Percentiles rank a stretch among this genome's conserved stretches.
phyloP scores from a whole-genome alignment of 352 stramenopile species.

The Phytopythium montanum region DNA sequence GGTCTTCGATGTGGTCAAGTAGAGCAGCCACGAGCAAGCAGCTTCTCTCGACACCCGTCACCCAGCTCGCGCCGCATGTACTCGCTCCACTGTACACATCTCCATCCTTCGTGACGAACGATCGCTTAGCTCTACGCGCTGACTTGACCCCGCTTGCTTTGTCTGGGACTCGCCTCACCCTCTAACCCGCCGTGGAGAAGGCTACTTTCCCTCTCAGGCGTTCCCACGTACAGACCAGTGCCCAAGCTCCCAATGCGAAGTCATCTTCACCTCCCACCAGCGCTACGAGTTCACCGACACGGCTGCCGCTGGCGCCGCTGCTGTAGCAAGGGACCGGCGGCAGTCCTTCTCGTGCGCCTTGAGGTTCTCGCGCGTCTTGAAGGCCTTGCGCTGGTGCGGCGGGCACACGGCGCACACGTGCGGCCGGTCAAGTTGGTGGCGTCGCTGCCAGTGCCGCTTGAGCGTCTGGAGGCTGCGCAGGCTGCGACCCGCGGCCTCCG shows the following conservation, averaged over 20 bases:
- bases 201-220: background rate
- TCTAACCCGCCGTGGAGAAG: background rate
- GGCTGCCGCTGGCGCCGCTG: background rate
- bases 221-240: too few relatives aligned
- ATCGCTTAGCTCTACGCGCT: constrained; percentile 1
- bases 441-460: constrained; percentile 71
- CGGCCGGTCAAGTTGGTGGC: constrained; percentile 48
- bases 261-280: background rate
- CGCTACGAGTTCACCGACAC: constrained; percentile 9
- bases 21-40: constrained; percentile 20
- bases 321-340: constrained; percentile 19
- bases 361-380: constrained; percentile 72
- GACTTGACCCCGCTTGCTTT: background rate
- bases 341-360: constrained; percentile 70
- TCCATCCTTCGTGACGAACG: background rate
- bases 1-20: constrained; percentile 84
- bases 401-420: constrained; percentile 46
- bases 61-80: background rate
- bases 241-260: too few relatives aligned
- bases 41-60: constrained; percentile 11
- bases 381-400: constrained; percentile 37
- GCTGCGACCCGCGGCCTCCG: constrained; percentile 32
- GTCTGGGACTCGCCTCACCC: background rate
- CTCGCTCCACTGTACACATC: background rate
- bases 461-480: constrained; percentile 66